Evolutionary conservation across 345 rosid genomes (phyloP).

Genomic region (Euphorbia pulcherrima): DNA sequence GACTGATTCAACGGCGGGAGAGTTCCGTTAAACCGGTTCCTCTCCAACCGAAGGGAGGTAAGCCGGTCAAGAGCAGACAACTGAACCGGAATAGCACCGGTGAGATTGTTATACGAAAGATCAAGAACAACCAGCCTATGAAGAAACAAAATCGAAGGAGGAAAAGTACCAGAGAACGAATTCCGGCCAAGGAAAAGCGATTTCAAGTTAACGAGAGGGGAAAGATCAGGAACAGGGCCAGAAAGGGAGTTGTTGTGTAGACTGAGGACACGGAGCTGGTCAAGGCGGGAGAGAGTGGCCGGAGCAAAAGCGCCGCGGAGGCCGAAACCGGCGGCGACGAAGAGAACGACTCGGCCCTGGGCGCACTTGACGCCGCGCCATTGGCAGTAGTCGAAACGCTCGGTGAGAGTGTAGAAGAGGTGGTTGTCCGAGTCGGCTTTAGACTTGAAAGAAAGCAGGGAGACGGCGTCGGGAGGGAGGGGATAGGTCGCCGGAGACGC

Average conservation of each 20-base stretch:
- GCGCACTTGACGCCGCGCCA: slow-evolving; percentile 88
- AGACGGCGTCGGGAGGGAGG: slow-evolving; percentile 64
- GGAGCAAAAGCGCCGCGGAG: slow-evolving; percentile 71
- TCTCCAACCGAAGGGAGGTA: slow-evolving; percentile 54
- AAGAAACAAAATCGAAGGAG: slow-evolving; percentile 55
- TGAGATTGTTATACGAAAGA: slow-evolving; percentile 46
- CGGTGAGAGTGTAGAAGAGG: slow-evolving; percentile 63
- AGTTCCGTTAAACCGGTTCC: slow-evolving; percentile 59
- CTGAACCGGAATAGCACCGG: slow-evolving; percentile 57
- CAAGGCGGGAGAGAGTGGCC: slow-evolving; percentile 64
- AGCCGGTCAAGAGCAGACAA: slow-evolving; percentile 50
- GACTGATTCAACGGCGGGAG: slow-evolving; percentile 76
- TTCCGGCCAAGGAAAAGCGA: slow-evolving; percentile 59
- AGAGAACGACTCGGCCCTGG: slow-evolving; percentile 77
- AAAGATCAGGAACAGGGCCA: slow-evolving; percentile 81
- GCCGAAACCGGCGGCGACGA: slow-evolving; percentile 43
- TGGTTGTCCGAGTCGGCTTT: slow-evolving; percentile 75
- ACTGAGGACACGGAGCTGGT: slow-evolving; percentile 81
- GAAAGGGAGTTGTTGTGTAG: slow-evolving; percentile 75
- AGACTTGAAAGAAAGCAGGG: slow-evolving; percentile 76
- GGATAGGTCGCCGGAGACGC: slow-evolving; percentile 33
- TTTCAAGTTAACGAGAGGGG: slow-evolving; percentile 64
- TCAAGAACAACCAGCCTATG: slow-evolving; percentile 58
- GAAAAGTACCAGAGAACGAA: slow-evolving; percentile 67
- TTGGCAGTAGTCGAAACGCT: slow-evolving; percentile 88